These are phyloP conservation scores for Sophora flavescens DNA, from an alignment of 306 rosid genomes.

Conservation along the genomic window DNA sequence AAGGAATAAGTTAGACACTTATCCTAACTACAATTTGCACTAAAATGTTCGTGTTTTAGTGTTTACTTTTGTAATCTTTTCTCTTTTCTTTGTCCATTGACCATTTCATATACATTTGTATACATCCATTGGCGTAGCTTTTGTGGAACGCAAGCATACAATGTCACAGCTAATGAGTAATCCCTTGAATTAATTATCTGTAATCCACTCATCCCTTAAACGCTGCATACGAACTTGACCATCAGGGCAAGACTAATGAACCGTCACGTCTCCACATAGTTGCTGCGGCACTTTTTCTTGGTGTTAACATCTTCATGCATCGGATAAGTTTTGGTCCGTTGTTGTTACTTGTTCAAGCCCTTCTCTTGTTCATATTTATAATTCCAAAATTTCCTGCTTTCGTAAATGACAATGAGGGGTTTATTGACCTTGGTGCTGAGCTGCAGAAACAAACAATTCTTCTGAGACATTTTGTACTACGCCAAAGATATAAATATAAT, in stretches of 20 bases:
- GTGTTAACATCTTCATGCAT: constrained; percentile 30
- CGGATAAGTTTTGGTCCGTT: background rate
- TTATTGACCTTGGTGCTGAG: constrained; percentile 42
- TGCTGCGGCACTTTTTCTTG: background rate
- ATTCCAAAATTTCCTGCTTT: constrained; percentile 31
- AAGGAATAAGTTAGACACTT: background rate
- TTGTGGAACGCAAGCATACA: constrained; percentile 3
- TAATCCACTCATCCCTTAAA: constrained; percentile 9
- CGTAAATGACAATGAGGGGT: constrained; percentile 1
- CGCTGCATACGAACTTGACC: constrained; percentile 13
- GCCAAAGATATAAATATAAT: background rate
- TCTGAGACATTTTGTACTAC: constrained; percentile 32
- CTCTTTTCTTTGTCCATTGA: constrained; percentile 36
- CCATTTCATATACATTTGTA: constrained; percentile 36
- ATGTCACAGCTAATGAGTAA: constrained; percentile 23
- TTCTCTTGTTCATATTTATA: constrained; percentile 28
- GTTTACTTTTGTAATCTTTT: constrained; percentile 20
- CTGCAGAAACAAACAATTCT: constrained; percentile 36
- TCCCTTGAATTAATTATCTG: background rate
- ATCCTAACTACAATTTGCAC: constrained; percentile 22
- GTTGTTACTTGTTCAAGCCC: constrained; percentile 9
- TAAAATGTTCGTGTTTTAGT: constrained; percentile 20
- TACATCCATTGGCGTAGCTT: background rate
- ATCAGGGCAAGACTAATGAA: background rate
- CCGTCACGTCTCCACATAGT: constrained; percentile 16